A percentile compares a stretch with the other conserved stretches of the same genome.
Conservation (phyloP, 2,329 filamentous ascomycete genomes). For the Fusarium tanahbumbuense region DNA sequence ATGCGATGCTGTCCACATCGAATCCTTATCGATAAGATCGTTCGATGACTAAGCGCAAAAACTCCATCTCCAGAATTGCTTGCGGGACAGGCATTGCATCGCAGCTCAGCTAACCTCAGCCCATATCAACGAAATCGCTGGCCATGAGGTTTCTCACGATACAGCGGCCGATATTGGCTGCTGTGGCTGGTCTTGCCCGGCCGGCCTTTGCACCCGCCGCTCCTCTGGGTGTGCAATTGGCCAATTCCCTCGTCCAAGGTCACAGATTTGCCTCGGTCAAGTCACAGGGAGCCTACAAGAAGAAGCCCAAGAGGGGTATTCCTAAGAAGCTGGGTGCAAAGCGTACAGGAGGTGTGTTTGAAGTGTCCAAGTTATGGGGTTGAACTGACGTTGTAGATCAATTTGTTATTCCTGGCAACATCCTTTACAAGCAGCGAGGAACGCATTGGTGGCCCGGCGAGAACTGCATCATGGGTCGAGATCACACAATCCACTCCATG, state of each 20-base stretch:
- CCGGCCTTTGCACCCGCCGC: slow-evolving; percentile 38
- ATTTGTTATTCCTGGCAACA: slow-evolving; percentile 95
- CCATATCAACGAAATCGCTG: slow-evolving; percentile 51
- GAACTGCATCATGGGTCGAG: slow-evolving; percentile 93
- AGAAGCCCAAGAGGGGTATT: slow-evolving; percentile 68
- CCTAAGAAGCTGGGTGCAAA: slow-evolving; percentile 93
- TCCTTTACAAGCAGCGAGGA: slow-evolving; percentile 96
- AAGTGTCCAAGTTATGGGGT: neutral
- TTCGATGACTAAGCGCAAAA: slow-evolving; percentile 48
- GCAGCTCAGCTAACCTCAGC: slow-evolving; percentile 46
- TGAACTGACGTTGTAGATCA: slow-evolving; percentile 69
- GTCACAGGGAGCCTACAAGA: slow-evolving; percentile 75
- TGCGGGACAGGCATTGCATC: slow-evolving; percentile 13
- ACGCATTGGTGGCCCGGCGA: slow-evolving; percentile 95
- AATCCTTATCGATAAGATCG: slow-evolving; percentile 46
- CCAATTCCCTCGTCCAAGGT: slow-evolving; percentile 60
- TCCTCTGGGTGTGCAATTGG: slow-evolving; percentile 47
- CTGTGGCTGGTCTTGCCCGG: slow-evolving; percentile 49
- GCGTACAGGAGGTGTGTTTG: slow-evolving; percentile 81
- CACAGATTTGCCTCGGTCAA: slow-evolving; percentile 69
- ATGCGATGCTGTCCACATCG: slow-evolving; percentile 43
- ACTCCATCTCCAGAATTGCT: slow-evolving; percentile 42
- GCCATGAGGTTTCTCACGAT: slow-evolving; percentile 61
- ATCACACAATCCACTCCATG: slow-evolving; percentile 93
- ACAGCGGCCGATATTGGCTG: slow-evolving; percentile 60